These are phyloP conservation scores for Plasmodium fragile DNA, from an alignment of 169 alveolate genomes.

Conservation along the genomic window DNA sequence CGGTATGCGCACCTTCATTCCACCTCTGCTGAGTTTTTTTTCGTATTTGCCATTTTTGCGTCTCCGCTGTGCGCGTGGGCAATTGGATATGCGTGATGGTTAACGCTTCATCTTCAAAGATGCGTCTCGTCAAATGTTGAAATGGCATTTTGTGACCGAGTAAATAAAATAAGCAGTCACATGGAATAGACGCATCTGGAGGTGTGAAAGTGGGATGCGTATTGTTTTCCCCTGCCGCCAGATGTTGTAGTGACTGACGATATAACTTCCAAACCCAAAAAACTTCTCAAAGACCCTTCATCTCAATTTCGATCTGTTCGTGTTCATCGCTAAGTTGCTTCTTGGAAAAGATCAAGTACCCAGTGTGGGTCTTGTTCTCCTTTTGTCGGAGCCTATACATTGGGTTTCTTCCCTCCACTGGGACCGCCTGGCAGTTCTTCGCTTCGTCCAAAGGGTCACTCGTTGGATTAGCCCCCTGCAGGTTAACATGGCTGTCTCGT, in stretches of 20 bases:
- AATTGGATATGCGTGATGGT: background rate
- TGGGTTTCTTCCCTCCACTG: background rate
- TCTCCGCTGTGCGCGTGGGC: background rate
- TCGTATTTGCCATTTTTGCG: background rate
- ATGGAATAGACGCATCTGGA: background rate
- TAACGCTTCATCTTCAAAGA: background rate
- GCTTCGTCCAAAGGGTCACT: background rate
- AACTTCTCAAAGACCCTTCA: background rate
- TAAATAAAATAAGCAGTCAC: background rate
- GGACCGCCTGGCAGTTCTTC: background rate
- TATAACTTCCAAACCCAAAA: background rate
- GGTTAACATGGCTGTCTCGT: background rate
- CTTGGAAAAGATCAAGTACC: conserved; percentile 63
- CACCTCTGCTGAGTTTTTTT: background rate
- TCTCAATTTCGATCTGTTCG: conserved; percentile 47
- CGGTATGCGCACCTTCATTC: background rate
- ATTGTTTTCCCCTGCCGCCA: background rate
- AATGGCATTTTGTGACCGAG: background rate
- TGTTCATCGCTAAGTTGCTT: conserved; percentile 52
- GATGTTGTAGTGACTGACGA: background rate
- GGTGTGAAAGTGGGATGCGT: background rate
- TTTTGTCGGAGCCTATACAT: conserved; percentile 31
- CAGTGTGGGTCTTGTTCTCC: conserved; percentile 75
- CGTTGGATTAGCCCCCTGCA: background rate
- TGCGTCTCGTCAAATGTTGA: background rate